Base-by-base conservation (phyloP, 2,329 filamentous ascomycete species). In the Pyrenophora tritici-repentis region DNA sequence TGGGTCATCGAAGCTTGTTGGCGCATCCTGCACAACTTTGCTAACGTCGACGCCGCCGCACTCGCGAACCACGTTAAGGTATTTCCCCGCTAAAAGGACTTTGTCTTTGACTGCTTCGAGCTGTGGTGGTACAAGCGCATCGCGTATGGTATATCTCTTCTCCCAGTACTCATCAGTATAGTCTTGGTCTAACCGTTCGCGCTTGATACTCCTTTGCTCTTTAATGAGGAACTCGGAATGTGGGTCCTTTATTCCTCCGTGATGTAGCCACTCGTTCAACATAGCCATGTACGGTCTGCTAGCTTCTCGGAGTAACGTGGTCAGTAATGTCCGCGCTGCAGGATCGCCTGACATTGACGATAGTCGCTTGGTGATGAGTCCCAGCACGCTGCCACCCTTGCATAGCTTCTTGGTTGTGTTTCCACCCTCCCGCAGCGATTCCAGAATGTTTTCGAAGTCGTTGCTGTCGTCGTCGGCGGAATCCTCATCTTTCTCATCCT, bases 91-190 rank as follows among this genome's bases (percentile, higher is more conserved):
- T 29, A 99, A 81, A 2, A 99, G 80, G 1, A 97, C 93, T 74
- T 97, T 97, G 62, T 96, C 92, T 70, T 94, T 94, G 61, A 97
- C 88, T 22, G 84, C 86, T 69, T 94, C 89, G 4, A 99, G 83
- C 70, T 99, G 94, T 7, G 93, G 92, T 3, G 94, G 94, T 1
- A 97, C 87, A 53, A 96, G 89, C 41, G 90, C 86, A 55, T 96
- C 91, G 52, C 94, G 87, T 56, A 99, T 88, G 4, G 94, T 97
- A 70, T 99, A 99, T 57, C 94, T 84, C 68, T 96, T 91, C 72
- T 99, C 94, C 94, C 94, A 99, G 73, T 99, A 99, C 68, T 99
- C 94, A 72, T 99, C 94, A 0, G 93, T 99, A 67, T 97, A 99
- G 72, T 99, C 94, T 69, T 96, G 88, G 68, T 97, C 91, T 2